Base-by-base conservation (phyloP, 2,329 filamentous ascomycete species). In the Nemania serpens region DNA sequence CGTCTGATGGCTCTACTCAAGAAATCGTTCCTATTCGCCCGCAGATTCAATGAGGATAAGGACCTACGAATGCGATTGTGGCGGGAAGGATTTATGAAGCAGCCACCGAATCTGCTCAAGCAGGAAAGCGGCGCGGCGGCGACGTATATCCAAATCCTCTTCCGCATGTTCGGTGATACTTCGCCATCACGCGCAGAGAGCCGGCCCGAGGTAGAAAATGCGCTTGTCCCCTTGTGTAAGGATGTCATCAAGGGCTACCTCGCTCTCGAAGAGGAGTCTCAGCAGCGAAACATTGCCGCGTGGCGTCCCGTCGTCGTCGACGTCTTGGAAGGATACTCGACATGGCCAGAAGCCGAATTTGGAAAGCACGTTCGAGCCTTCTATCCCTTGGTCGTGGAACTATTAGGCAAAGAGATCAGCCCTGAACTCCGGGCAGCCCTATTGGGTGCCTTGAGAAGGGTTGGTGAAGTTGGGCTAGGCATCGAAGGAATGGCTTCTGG, bases 1-100 rank as follows among this genome's bases (percentile, higher is more conserved):
- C 88, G 93, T 2, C 82, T 99, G 13, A 99, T 99, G 96, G 87
- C 86, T 1, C 83, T 99, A 1, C 83, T 99, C 33, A 99, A 99
- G 78, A 95, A 96, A 74, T 95, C 90, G 29, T 99, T 97, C 78
- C 88, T 96, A 61, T 99, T 99, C 69, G 95, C 96, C 46, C 93
- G 96, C 72, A 91, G 90, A 69, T 99, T 99, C 82, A 99, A 99
- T 75, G 92, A 93, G 65, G 93, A 99, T 78, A 96, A 97, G 77
- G 95, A 98, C 68, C 82, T 99, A 39, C 88, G 95, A 47, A 96
- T 96, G 84, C 87, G 91, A 17, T 82, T 99, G 17, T 99, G 96
- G 92, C 85, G 93, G 52, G 95, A 99, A 75, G 95, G 96, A 0
- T 99, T 99, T 82, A 99, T 99, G 95, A 97, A 96, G 78, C 95